A percentile compares a stretch with the other conserved stretches of the same genome.
Conservation (phyloP, 192 early-diverging fungal species). For the Chytriomyces sp. region DNA sequence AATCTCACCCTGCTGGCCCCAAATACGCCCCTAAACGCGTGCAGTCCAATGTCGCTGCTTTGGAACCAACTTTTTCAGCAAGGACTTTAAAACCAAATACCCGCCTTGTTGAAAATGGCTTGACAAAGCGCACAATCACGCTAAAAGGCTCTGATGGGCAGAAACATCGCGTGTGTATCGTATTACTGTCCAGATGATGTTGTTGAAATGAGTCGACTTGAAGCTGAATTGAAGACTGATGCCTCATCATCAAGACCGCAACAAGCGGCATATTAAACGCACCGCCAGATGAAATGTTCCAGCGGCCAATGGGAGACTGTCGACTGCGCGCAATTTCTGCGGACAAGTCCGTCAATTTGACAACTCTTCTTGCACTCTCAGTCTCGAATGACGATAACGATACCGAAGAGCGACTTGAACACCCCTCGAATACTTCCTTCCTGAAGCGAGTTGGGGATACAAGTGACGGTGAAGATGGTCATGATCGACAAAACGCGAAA, state of each 20-base stretch:
- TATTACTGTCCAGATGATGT: slow-evolving; percentile 8
- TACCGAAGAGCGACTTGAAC: too few species aligned
- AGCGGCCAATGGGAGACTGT: too few species aligned
- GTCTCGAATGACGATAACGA: too few species aligned
- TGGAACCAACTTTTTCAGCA: slow-evolving; percentile 13
- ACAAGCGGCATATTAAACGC: too few species aligned
- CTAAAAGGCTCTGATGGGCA: slow-evolving; percentile 4
- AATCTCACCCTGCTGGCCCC: neutral
- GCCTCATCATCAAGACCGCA: neutral
- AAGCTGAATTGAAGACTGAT: neutral
- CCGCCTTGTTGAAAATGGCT: slow-evolving; percentile 1
- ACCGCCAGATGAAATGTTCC: too few species aligned
- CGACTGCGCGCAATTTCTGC: too few species aligned
- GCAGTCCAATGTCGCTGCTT: neutral
- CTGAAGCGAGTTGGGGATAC: too few species aligned
- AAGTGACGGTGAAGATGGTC: too few species aligned
- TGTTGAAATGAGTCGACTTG: slow-evolving; percentile 8
- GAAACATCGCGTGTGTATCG: slow-evolving; percentile 4
- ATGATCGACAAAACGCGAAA: too few species aligned
- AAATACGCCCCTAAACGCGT: neutral
- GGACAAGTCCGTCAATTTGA: too few species aligned
- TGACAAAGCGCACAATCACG: slow-evolving; percentile 30
- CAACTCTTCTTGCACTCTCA: too few species aligned
- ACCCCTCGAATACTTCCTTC: too few species aligned
- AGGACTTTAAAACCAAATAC: slow-evolving; percentile 14